Percentiles rank a stretch among this genome's conserved stretches.
phyloP scores from a whole-genome alignment of 257 asterid genomes.

The Solanum pimpinellifolium region DNA sequence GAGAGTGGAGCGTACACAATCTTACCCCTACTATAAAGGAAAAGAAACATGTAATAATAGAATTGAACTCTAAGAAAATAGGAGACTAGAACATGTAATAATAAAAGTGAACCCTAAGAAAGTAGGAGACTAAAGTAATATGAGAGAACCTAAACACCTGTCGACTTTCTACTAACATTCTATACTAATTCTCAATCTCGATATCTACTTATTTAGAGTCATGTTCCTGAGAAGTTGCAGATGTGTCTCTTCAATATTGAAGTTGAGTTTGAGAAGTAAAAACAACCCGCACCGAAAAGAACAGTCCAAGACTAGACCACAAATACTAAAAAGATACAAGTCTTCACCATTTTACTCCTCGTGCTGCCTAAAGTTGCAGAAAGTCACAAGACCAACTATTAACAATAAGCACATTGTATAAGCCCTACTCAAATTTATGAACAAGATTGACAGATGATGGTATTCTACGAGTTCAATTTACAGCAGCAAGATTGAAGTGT shows the following conservation, averaged over 20 bases:
- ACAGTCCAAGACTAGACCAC: background rate
- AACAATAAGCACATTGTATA: background rate
- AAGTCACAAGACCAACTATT: background rate
- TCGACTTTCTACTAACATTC: background rate
- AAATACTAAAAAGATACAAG: background rate
- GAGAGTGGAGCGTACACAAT: no score
- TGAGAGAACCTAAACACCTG: no score
- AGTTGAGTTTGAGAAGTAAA: background rate
- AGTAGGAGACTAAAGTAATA: no score
- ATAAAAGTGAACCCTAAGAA: no score
- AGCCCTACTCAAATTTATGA: background rate
- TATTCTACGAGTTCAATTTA: background rate
- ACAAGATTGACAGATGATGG: background rate
- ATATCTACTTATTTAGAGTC: background rate
- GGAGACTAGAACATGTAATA: no score
- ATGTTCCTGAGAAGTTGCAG: rapidly evolving
- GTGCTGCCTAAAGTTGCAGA: background rate
- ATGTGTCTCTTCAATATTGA: background rate
- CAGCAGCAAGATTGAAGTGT: background rate
- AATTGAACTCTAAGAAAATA: no score
- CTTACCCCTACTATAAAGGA: no score
- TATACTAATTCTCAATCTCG: rapidly evolving
- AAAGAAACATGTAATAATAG: no score
- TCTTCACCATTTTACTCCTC: background rate
- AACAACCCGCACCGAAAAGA: background rate